Base-by-base conservation (phyloP, 2,329 filamentous ascomycete genomes). In the Fusarium begoniae region DNA sequence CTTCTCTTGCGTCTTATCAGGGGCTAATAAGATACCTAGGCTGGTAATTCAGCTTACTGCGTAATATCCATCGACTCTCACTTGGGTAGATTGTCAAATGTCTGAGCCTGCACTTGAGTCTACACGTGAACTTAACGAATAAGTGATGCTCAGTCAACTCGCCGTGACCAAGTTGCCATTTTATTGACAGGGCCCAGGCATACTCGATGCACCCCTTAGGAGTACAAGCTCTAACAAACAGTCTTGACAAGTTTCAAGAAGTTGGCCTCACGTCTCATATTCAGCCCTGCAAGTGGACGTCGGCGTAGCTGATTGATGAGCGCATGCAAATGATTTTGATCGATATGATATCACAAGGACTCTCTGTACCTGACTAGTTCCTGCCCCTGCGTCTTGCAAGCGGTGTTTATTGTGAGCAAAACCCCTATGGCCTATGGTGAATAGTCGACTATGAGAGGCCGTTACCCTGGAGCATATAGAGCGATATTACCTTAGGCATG, bases 201-300 rank as follows among this genome's bases (percentile, higher is more conserved):
- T 55, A 24, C 51, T n/a, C 35, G 26, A 62, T 44, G 37, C 41
- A 37, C 28, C 48, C 35, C 43, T 51, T 43, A 56, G 24, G 47
- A 26, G 40, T 41, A 43, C 51, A 30, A 38, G 59, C 35, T 50
- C 48, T 41, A 44, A 50, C 56, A 38, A 30, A 32, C 30, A 50
- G 48, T 67, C 64, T 50, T 62, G 66, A 67, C 54, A 71, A 41
- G 38, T 66, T 59, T 67, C 69, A 74, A 76, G 61, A 74, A 69
- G 8, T 35, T 63, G 58, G 65, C 62, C 72, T 75, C 73, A 61
- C 69, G 72, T 75, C 68, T 70, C 72, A 73, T 58, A 72, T 74
- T 50, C 66, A 63, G 64, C 65, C 67, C 63, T 69, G 69, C 65
- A 70, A 53, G 37, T 41, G 44, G 63, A 66, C 26, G 44, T 40